A percentile compares a stretch with the other conserved stretches of the same genome.
phyloP scores from a whole-genome alignment of 2,329 filamentous ascomycete genomes.

The Aspergillus ochraceus region DNA sequence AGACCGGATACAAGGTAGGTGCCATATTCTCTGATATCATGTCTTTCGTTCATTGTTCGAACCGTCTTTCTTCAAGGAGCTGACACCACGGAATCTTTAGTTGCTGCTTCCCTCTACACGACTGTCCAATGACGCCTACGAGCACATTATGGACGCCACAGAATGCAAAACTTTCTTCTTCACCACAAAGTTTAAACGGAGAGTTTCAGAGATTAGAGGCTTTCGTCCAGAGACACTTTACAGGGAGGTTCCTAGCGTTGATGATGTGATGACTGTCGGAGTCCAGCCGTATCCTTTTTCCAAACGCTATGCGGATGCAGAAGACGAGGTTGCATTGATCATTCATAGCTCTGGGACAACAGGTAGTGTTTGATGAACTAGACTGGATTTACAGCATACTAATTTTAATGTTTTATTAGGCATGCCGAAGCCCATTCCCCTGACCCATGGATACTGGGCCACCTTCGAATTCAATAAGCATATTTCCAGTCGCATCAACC shows the following conservation, averaged over 20 bases:
- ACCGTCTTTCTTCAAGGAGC: too few relatives aligned
- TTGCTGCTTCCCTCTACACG: constrained; percentile 20
- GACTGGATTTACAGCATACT: too few relatives aligned
- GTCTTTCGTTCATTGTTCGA: not conserved
- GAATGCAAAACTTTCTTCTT: constrained; percentile 23
- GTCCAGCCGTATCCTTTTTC: constrained; percentile 9
- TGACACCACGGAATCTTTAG: not conserved
- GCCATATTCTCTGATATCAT: not conserved
- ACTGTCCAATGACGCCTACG: constrained; percentile 20
- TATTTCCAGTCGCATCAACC: not conserved
- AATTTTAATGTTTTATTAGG: constrained; percentile 8
- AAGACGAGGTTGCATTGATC: constrained; percentile 26
- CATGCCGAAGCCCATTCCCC: constrained; percentile 6
- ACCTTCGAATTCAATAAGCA: not conserved
- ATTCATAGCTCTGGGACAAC: constrained; percentile 39
- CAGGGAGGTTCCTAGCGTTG: constrained; percentile 9
- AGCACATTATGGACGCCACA: constrained; percentile 16
- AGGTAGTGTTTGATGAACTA: not conserved
- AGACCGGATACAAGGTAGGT: constrained; percentile 19
- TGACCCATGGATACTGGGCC: not conserved
- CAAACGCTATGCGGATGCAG: constrained; percentile 20
- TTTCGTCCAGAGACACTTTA: constrained; percentile 7
- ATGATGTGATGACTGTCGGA: not conserved
- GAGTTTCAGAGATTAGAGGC: constrained; percentile 16
- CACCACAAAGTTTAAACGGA: constrained; percentile 26